These are phyloP conservation scores for Colletotrichum tofieldiae DNA, from an alignment of 2,329 filamentous ascomycete species.

Conservation along the genomic window DNA sequence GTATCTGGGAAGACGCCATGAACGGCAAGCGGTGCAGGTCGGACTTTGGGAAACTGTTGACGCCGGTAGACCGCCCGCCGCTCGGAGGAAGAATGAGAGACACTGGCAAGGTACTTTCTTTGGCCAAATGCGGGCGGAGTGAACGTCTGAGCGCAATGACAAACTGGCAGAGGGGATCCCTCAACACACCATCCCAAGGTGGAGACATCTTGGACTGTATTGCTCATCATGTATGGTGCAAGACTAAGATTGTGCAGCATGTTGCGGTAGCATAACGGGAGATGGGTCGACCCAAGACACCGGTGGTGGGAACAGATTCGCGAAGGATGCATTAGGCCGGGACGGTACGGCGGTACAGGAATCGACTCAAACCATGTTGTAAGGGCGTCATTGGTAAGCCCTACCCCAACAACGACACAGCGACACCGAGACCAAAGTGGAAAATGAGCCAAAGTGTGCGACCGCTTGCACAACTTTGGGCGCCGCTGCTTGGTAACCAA, in stretches of 20 bases:
- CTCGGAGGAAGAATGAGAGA: constrained; percentile 27
- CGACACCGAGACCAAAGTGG: constrained; percentile 26
- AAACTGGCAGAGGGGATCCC: constrained; percentile 5
- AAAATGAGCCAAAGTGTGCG: constrained; percentile 5
- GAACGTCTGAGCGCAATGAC: constrained; percentile 13
- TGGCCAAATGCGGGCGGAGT: constrained; percentile 17
- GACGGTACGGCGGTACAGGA: constrained; percentile 18
- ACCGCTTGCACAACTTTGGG: constrained; percentile 16
- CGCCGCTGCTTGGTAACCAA: constrained; percentile 41
- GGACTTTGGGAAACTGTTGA: constrained; percentile 36
- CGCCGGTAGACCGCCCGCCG: constrained; percentile 21
- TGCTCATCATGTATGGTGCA: constrained; percentile 31
- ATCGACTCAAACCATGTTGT: neutral
- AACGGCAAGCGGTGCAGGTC: neutral
- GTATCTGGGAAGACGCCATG: constrained; percentile 20
- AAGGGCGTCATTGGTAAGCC: constrained; percentile 37
- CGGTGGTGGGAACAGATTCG: constrained; percentile 23
- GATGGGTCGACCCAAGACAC: constrained; percentile 8
- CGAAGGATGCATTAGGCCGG: constrained; percentile 38
- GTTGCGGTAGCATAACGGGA: constrained; percentile 33
- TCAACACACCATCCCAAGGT: constrained; percentile 14
- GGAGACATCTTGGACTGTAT: constrained; percentile 30
- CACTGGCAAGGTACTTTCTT: constrained; percentile 9
- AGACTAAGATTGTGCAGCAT: constrained; percentile 21
- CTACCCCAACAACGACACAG: constrained; percentile 10